Conservation (phyloP, 192 early-diverging fungal genomes). For the Backusella parvicylindrica region DNA sequence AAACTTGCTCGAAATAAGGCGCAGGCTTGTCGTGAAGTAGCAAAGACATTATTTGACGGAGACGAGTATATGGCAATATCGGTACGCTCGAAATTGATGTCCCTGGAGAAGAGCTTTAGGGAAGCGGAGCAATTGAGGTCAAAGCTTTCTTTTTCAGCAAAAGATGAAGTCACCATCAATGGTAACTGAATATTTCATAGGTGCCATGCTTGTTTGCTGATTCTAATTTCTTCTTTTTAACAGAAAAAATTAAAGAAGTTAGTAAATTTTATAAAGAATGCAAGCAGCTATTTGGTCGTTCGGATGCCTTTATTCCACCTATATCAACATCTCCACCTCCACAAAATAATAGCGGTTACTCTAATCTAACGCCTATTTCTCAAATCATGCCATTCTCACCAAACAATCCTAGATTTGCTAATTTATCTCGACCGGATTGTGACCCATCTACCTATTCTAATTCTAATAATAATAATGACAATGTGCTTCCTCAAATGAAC, state of each 20-base stretch:
- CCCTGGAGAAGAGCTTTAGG: not conserved
- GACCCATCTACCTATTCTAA: not conserved
- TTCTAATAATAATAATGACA: not conserved
- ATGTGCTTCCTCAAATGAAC: not conserved
- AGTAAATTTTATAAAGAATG: constrained; percentile 8
- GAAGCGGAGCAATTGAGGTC: not conserved
- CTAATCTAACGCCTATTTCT: not conserved
- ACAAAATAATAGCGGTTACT: not conserved
- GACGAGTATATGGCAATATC: constrained; percentile 7
- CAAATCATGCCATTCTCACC: not conserved
- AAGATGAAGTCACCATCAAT: not conserved
- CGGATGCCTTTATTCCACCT: not conserved
- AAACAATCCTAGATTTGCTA: not conserved
- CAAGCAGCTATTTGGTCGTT: constrained; percentile 1
- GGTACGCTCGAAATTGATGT: not conserved
- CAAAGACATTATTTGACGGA: not conserved
- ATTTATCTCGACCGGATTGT: not conserved
- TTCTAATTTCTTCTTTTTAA: not conserved
- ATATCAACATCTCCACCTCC: not conserved
- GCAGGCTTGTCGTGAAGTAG: constrained; percentile 1
- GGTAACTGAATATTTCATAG: not conserved
- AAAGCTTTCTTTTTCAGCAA: not conserved
- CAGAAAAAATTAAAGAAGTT: constrained; percentile 8
- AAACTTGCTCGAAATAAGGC: constrained; percentile 6
- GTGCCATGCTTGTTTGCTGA: not conserved